Base-by-base conservation (phyloP, 305 asterid genomes). In the Lippia alba region DNA sequence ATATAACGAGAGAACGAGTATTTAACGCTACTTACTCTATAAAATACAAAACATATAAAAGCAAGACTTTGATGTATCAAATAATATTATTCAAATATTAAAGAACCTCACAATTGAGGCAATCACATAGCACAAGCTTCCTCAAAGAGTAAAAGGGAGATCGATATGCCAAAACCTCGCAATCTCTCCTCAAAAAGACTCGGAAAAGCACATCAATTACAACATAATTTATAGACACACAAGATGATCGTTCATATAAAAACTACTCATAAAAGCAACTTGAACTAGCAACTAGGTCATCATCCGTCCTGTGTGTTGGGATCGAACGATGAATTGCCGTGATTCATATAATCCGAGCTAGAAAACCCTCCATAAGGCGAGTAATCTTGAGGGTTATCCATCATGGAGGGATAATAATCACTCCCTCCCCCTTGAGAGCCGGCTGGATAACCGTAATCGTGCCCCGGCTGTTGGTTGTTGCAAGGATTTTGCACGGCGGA, bases 401-500 rank as follows among this genome's bases (percentile, higher is more conserved):
- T 14, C 1, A n/a, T 4, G 18, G 54, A n/a, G 17, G 18, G 18
- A 14, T 48, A n/a, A 14, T 48, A n/a, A 48, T 14, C 18, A 48
- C n/a, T 48, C 54, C 5, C n/a, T 53, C 41, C n/a, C 58, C 41
- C 33, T 9, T 64, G 75, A 7, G 73, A 34, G 64, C 11, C 33
- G 65, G 67, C 30, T 3, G 30, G 24, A 39, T 56, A 32, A 41
- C 51, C 64, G 49, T 68, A 66, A 41, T 50, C 64, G 49, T 68
- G 62, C 9, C 83, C 85, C 19, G 46, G 41, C 3, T 64, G 76
- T 40, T 66, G 81, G 20, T 61, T 51, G 60, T 11, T 20, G 62
- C 14, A 19, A 32, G 66, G 64, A 57, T 51, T 40, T 20, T 83
- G 82, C 48, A 86, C 86, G 19, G 83, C 89, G 0, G 91, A 79